These are phyloP conservation scores for Diplodia corticola DNA, from an alignment of 2,329 filamentous ascomycete species.

Conservation along the genomic window DNA sequence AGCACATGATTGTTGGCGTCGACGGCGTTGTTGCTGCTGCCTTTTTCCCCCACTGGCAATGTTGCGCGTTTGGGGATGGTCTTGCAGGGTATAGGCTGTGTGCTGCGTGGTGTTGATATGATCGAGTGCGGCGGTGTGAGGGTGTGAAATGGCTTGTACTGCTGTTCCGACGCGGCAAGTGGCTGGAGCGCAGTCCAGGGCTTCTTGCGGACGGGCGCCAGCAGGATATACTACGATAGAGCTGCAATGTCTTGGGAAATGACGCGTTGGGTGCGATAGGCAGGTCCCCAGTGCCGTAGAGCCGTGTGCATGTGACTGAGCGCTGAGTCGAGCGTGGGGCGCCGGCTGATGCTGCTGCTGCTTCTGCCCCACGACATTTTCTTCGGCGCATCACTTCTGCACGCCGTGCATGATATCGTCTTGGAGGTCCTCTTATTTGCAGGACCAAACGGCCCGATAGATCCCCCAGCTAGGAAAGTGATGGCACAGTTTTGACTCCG, in stretches of 20 bases:
- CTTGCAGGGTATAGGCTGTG: too few species aligned
- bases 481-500: too few species aligned
- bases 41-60: too few species aligned
- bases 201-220: too few species aligned
- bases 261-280: background rate
- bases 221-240: background rate
- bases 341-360: background rate
- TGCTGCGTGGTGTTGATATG: too few species aligned
- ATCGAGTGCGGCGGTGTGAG: too few species aligned
- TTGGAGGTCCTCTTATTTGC: background rate
- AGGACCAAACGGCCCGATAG: conserved; percentile 1
- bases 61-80: too few species aligned
- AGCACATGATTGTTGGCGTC: conserved; percentile 2
- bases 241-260: background rate
- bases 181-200: too few species aligned
- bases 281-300: background rate
- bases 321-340: conserved; percentile 5
- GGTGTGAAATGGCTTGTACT: too few species aligned
- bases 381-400: background rate
- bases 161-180: too few species aligned
- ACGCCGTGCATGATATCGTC: background rate
- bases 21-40: background rate
- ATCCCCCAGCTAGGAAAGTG: background rate
- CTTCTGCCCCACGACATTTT: background rate
- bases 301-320: background rate